Percentiles rank a stretch among this genome's conserved stretches.
Conservation (phyloP, 106 monocot genomes). For the Cymbidium sinense region DNA sequence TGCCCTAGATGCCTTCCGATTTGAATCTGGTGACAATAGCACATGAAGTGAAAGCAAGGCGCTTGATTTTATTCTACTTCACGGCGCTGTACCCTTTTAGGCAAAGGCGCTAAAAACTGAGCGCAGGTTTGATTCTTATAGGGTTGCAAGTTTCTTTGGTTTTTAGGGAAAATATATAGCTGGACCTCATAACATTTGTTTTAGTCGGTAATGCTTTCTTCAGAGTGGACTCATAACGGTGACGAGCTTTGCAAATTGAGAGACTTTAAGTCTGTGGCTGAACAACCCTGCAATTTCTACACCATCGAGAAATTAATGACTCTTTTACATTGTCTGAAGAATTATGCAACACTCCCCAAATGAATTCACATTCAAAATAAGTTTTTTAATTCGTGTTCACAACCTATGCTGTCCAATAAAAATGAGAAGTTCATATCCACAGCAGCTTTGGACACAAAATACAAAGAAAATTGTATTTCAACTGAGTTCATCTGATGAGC, state of each 20-base stretch:
- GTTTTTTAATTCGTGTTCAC: too few species aligned
- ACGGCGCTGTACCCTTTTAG: not conserved
- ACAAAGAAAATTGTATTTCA: too few species aligned
- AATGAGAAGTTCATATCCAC: too few species aligned
- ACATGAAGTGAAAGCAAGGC: not conserved
- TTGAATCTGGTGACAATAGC: not conserved
- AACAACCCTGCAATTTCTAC: not conserved
- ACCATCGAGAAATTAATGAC: not conserved
- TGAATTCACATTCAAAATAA: too few species aligned
- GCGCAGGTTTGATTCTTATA: not conserved
- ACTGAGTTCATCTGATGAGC: too few species aligned
- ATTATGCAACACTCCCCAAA: too few species aligned
- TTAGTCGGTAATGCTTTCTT: not conserved
- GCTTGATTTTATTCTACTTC: not conserved
- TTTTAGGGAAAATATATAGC: not conserved
- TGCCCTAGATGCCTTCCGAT: not conserved
- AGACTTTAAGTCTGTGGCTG: too few species aligned
- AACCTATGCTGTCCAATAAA: too few species aligned
- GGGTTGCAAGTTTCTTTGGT: not conserved
- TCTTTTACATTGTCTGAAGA: not conserved
- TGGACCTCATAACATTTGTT: not conserved
- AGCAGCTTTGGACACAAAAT: too few species aligned
- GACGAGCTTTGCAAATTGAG: not conserved
- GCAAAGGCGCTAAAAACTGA: not conserved
- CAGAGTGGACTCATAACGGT: not conserved